Percentiles rank a stretch among this genome's conserved stretches.
These are phyloP conservation scores for Ceratobasidium sp. DNA, from an alignment of 1,284 basidiomycete genomes.

Conservation along the genomic window DNA sequence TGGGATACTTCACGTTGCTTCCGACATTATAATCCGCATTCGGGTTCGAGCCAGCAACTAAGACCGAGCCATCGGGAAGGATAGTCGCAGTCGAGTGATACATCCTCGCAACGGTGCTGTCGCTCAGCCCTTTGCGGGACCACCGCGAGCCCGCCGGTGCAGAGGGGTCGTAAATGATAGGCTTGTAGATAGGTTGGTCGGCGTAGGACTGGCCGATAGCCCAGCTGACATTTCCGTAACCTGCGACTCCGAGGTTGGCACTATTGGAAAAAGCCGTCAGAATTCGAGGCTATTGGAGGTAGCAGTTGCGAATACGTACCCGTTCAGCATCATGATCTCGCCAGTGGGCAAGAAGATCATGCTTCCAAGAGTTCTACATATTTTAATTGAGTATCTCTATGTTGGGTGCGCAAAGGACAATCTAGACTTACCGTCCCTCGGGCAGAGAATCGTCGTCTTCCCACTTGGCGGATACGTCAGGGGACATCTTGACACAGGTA, in stretches of 20 bases:
- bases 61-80: conserved; percentile 83
- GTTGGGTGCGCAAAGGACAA: background rate
- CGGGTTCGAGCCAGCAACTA: conserved; percentile 92
- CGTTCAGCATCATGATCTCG: conserved; percentile 75
- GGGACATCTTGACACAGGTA: conserved; percentile 69
- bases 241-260: conserved; percentile 58
- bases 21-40: conserved; percentile 87
- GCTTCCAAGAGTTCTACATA: conserved; percentile 75
- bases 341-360: conserved; percentile 79
- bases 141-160: conserved; percentile 73
- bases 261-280: background rate
- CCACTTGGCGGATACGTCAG: conserved; percentile 66
- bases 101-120: conserved; percentile 72
- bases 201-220: conserved; percentile 59
- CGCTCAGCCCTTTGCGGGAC: conserved; percentile 70
- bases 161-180: conserved; percentile 79
- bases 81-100: conserved; percentile 90
- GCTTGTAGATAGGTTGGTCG: conserved; percentile 68
- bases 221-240: conserved; percentile 52
- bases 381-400: conserved; percentile 59
- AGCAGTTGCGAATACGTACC: conserved; percentile 52
- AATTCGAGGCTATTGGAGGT: background rate
- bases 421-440: conserved; percentile 57
- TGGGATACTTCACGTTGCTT: conserved; percentile 76
- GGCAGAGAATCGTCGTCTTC: conserved; percentile 79